phyloP scores from a whole-genome alignment of 2,329 filamentous ascomycete species.

The Ilyonectria mors-panacis region DNA sequence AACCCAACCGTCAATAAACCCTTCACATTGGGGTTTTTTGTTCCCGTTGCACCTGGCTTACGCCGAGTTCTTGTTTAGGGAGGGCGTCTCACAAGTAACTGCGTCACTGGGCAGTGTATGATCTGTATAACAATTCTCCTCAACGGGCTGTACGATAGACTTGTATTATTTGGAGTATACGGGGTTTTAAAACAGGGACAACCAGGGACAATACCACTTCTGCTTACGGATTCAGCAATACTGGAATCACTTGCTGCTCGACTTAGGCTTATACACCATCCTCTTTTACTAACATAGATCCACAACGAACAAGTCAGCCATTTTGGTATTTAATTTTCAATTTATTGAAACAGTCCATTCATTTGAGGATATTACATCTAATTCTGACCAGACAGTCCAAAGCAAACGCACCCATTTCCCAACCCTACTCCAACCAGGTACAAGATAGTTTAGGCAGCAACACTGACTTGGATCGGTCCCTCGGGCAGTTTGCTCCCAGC shows the following conservation, averaged over 20 bases:
- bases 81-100: constrained; percentile 42
- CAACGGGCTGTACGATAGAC: background rate
- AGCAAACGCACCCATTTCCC: background rate
- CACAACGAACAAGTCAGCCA: background rate
- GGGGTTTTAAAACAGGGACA: background rate
- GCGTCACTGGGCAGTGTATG: background rate
- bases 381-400: background rate
- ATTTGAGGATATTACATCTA: background rate
- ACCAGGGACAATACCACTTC: background rate
- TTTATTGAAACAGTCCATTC: background rate
- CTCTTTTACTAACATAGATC: background rate
- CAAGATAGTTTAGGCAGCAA: background rate
- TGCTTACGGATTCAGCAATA: no score
- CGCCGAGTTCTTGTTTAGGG: constrained; percentile 45
- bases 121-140: accelerated
- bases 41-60: constrained; percentile 46
- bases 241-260: background rate
- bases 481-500: constrained; percentile 73
- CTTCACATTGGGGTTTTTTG: constrained; percentile 29
- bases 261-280: background rate
- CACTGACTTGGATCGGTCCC: constrained; percentile 56
- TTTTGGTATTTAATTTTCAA: background rate
- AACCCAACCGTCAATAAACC: constrained; percentile 45
- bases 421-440: background rate
- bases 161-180: background rate